These are phyloP conservation scores for Wickerhamomyces sydowiorum DNA, from an alignment of 805 yeast genomes.

Conservation along the genomic window DNA sequence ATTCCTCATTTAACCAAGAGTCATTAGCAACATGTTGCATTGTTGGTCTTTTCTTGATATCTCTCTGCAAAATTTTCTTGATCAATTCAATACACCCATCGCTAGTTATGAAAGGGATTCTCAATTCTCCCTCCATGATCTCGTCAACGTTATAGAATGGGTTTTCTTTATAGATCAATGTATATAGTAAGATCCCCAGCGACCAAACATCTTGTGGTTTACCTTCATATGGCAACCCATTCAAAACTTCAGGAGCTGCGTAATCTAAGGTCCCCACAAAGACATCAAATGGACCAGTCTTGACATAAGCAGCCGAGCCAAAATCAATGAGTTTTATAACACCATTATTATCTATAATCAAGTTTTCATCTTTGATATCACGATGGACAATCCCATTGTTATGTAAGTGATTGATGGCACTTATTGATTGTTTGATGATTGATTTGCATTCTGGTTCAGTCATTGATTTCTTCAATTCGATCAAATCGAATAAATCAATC, in stretches of 20 bases:
- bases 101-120: constrained; percentile 60
- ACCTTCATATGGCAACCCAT: constrained; percentile 87
- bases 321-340: constrained; percentile 85
- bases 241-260: constrained; percentile 94
- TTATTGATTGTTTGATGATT: constrained; percentile 73
- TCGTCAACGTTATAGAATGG: constrained; percentile 96
- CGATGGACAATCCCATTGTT: constrained; percentile 85
- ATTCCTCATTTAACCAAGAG: constrained; percentile 47
- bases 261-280: constrained; percentile 97
- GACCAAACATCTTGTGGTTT: constrained; percentile 98
- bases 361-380: constrained; percentile 92
- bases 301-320: constrained; percentile 89
- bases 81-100: constrained; percentile 59
- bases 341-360: constrained; percentile 80
- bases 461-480: constrained; percentile 81
- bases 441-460: constrained; percentile 70
- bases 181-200: constrained; percentile 82
- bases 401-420: constrained; percentile 79
- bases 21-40: constrained; percentile 66
- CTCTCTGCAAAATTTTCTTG: constrained; percentile 59
- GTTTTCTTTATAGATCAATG: constrained; percentile 86
- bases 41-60: constrained; percentile 61
- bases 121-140: constrained; percentile 83
- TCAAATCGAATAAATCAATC: constrained; percentile 86
- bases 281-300: constrained; percentile 93